Percentiles rank a stretch among this genome's conserved stretches.
phyloP scores from a whole-genome alignment of 2,329 filamentous ascomycete genomes.

The Juglanconis sp. region DNA sequence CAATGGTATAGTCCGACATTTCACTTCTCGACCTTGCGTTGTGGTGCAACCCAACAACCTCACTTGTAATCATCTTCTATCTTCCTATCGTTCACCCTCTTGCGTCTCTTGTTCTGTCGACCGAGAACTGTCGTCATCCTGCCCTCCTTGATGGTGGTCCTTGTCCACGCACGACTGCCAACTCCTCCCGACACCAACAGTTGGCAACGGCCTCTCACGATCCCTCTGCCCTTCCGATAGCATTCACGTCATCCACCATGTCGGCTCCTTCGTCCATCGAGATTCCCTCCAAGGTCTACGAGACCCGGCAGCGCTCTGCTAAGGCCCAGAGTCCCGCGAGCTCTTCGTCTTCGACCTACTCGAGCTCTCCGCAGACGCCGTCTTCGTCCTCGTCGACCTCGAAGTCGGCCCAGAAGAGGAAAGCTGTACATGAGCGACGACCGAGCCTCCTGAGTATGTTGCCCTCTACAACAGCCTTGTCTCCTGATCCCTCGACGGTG shows the following conservation, averaged over 20 bases:
- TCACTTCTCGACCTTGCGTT: neutral
- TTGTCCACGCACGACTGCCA: slow-evolving; percentile 4
- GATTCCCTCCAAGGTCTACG: slow-evolving; percentile 50
- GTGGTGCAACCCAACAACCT: neutral
- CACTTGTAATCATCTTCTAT: neutral
- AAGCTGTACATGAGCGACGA: slow-evolving; percentile 51
- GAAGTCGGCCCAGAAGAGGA: slow-evolving; percentile 36
- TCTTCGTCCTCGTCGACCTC: slow-evolving; percentile 38
- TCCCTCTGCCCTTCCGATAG: slow-evolving; percentile 11
- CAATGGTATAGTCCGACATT: neutral
- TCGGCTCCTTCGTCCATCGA: slow-evolving; percentile 60
- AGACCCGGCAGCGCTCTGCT: slow-evolving; percentile 33
- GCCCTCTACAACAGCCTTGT: slow-evolving; percentile 12
- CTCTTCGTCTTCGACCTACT: slow-evolving; percentile 54
- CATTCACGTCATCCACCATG: slow-evolving; percentile 38
- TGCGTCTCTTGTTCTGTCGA: neutral
- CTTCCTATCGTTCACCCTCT: slow-evolving; percentile 1
- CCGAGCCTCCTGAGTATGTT: slow-evolving; percentile 60
- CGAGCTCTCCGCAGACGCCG: slow-evolving; percentile 52
- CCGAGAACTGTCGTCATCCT: slow-evolving; percentile 1
- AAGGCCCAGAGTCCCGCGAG: slow-evolving; percentile 41
- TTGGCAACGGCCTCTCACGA: neutral
- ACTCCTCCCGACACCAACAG: slow-evolving; percentile 1
- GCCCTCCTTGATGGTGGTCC: slow-evolving; percentile 10
- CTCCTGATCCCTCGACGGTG: neutral